phyloP scores from a whole-genome alignment of 176 grass and related monocot species.

The Themeda triandra region DNA sequence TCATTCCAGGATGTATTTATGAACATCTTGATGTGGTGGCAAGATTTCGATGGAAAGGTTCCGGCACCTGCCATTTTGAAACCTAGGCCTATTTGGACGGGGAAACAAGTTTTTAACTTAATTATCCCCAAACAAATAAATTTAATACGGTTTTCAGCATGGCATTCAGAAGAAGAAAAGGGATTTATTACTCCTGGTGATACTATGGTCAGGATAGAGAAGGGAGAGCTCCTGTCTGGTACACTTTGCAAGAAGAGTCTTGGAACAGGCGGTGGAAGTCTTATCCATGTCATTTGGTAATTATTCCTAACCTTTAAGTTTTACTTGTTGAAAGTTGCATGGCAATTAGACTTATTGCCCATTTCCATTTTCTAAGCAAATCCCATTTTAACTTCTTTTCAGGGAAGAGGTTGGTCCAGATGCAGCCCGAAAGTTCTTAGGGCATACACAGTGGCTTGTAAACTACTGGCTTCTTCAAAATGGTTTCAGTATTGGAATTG shows the following conservation, averaged over 20 bases:
- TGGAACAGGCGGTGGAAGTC: conserved; percentile 71
- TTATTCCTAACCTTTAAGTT: neutral
- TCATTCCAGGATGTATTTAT: conserved; percentile 91
- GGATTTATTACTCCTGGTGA: conserved; percentile 94
- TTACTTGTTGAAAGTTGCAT: neutral
- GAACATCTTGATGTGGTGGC: conserved; percentile 99
- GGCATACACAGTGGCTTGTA: conserved; percentile 96
- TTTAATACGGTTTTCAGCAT: conserved; percentile 80
- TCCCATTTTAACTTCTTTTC: conserved; percentile 30
- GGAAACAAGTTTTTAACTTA: conserved; percentile 98
- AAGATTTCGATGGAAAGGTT: conserved; percentile 97
- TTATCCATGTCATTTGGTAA: conserved; percentile 99
- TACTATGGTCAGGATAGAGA: conserved; percentile 92
- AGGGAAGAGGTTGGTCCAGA: conserved; percentile 99
- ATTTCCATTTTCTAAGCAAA: neutral
- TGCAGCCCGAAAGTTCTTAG: conserved; percentile 96
- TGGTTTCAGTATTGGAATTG: conserved; percentile 97
- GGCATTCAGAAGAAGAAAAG: conserved; percentile 75
- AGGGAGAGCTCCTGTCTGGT: conserved; percentile 87
- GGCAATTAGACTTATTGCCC: neutral
- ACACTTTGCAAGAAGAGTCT: conserved; percentile 92
- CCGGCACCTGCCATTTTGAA: conserved; percentile 92
- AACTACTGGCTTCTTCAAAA: conserved; percentile 98
- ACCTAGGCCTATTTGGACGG: conserved; percentile 95
- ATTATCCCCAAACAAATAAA: conserved; percentile 99